Conservation (phyloP, 805 yeast genomes). For the Brettanomyces bruxellensis region DNA sequence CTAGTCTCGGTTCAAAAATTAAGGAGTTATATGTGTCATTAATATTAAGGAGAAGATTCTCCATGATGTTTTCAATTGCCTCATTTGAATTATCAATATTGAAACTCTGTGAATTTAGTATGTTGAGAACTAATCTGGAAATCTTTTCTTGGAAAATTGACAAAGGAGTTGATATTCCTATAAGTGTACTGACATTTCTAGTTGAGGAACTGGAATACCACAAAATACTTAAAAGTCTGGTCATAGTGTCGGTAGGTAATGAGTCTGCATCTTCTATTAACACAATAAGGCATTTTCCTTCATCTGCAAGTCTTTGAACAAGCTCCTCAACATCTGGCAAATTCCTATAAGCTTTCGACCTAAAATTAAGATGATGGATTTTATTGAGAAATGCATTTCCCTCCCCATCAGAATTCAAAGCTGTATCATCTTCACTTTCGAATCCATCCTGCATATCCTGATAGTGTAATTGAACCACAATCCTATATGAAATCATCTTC, state of each 20-base stretch:
- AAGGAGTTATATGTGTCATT: constrained; percentile 23
- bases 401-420: constrained; percentile 6
- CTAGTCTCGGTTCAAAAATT: constrained; percentile 23
- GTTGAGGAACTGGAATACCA: constrained; percentile 14
- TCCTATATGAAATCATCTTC: constrained; percentile 8
- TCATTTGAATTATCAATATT: constrained; percentile 24
- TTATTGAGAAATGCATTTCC: neutral
- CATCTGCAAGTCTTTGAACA: constrained; percentile 9
- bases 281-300: constrained; percentile 13
- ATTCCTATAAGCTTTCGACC: constrained; percentile 2
- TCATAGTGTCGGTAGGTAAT: constrained; percentile 17
- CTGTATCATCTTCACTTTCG: constrained; percentile 10
- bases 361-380: neutral
- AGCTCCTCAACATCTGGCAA: constrained; percentile 19
- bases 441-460: constrained; percentile 4
- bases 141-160: constrained; percentile 26
- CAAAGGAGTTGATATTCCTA: constrained; percentile 27
- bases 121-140: constrained; percentile 15
- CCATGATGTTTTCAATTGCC: constrained; percentile 23
- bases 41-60: constrained; percentile 22
- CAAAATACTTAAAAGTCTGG: constrained; percentile 16
- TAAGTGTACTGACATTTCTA: constrained; percentile 14
- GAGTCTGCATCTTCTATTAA: constrained; percentile 29
- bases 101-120: constrained; percentile 18
- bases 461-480: constrained; percentile 1